Evolutionary conservation across 2,329 filamentous ascomycete species (phyloP).

Genomic region (Scedosporium aurantiacum): DNA sequence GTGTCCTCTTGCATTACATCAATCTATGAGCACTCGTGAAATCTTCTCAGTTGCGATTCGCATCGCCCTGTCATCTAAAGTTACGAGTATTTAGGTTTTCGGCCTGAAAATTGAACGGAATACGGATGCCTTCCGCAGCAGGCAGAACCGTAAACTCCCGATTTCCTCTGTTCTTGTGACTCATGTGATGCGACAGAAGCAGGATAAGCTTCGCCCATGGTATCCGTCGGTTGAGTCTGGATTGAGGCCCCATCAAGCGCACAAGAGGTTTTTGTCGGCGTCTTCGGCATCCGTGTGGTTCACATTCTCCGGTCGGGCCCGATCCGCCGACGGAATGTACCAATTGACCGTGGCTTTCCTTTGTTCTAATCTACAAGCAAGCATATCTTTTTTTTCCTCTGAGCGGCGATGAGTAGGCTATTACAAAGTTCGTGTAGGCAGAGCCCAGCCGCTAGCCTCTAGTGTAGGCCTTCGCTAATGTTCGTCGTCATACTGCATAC

Average conservation of each 20-base stretch:
- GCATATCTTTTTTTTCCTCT: no score
- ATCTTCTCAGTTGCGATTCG: background rate
- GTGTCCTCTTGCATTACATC: no score
- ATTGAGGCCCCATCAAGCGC: background rate
- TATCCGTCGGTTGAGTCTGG: background rate
- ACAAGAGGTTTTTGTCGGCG: background rate
- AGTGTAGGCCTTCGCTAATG: no score
- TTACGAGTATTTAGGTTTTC: background rate
- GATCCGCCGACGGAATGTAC: background rate
- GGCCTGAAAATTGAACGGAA: background rate
- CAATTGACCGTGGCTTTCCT: background rate
- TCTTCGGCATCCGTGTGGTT: background rate
- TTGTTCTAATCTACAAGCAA: background rate
- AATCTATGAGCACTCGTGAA: no score
- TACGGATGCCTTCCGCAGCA: background rate
- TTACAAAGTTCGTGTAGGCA: no score
- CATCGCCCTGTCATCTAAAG: background rate
- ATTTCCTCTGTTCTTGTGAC: background rate
- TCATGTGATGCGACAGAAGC: no score
- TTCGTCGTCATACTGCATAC: no score
- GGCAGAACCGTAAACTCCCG: background rate
- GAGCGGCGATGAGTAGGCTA: no score
- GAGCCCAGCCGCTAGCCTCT: no score
- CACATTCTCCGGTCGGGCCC: background rate
- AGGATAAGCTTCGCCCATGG: background rate